Evolutionary conservation across 352 stramenopile genomes (phyloP), one percentile per base, ranked within the genome.

Genomic region (Thraustochytrium sp.): DNA sequence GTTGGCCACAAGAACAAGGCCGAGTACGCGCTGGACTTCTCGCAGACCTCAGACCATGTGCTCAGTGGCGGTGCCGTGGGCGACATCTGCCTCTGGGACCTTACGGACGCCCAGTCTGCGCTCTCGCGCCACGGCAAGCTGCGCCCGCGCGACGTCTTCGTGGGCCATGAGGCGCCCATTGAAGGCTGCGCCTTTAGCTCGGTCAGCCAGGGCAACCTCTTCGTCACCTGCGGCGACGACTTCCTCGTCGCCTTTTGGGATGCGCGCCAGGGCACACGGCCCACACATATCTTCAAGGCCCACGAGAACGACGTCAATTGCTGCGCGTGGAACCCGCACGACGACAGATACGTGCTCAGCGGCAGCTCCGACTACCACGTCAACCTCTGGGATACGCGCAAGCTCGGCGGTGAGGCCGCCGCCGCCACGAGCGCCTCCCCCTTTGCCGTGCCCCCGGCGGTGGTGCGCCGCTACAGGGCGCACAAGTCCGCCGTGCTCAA

Each of bases 1-100:
- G 49, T 44, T 13, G 65, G 65, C 42, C 65, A 77, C 37, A 46
- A 18, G 8, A 72, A 26, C 40, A 77, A 77, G 26, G 65, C 42
- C 3, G 49, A 77, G 34, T 62, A 62, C 34, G 65, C 65, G 8
- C 65, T 77, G 68, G 65, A 77, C 34, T 77, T 77, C 64, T 77
- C 65, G 8, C 26, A 23, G 8, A 38, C 65, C 11, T 62, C 42
- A 23, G 65, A 77, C 65, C 65, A 77, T 36, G 37, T 77, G 1
- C 11, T 77, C 21, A 77, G 65, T 26, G 65, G 65, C 23, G 42
- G 65, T 23, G 21, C 42, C 18, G 37, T 64, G 8, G 65, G 13
- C 34, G 42, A 77, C 26, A 23, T 77, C 5, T 77, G 65, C 34
- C 34, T 77, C 4, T 77, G 65, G 65, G 37, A 77, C 65, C 42